phyloP scores from a whole-genome alignment of 2,329 filamentous ascomycete genomes.

The Gremmenia infestans region DNA sequence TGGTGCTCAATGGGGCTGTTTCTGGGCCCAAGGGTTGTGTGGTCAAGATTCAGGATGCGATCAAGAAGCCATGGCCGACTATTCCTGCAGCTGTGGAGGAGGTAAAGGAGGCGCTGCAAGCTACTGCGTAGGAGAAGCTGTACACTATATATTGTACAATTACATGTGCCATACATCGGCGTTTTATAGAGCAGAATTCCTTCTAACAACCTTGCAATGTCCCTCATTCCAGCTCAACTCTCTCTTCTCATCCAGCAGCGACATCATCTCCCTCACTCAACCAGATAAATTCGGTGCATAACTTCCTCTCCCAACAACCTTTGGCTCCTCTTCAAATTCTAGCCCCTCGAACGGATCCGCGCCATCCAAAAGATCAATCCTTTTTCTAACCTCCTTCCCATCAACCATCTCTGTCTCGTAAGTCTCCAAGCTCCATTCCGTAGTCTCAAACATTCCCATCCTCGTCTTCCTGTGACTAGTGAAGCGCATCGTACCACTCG shows the following conservation, averaged over 20 bases:
- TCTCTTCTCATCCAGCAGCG: neutral
- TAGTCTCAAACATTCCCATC: slow-evolving; percentile 69
- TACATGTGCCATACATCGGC: slow-evolving; percentile 25
- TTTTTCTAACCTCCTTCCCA: slow-evolving; percentile 40
- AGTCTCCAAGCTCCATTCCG: slow-evolving; percentile 80
- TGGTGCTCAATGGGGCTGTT: slow-evolving; percentile 82
- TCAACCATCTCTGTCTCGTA: slow-evolving; percentile 44
- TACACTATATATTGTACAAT: slow-evolving; percentile 27
- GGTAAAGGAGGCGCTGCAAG: slow-evolving; percentile 43
- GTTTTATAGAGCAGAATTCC: slow-evolving; percentile 23
- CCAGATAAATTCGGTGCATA: slow-evolving; percentile 30
- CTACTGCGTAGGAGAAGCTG: slow-evolving; percentile 28
- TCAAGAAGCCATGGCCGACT: slow-evolving; percentile 75
- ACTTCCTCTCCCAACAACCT: slow-evolving; percentile 35
- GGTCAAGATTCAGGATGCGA: slow-evolving; percentile 82
- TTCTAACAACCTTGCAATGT: slow-evolving; percentile 19
- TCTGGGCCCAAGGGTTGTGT: slow-evolving; percentile 83
- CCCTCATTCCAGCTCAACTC: too few relatives aligned
- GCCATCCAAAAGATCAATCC: slow-evolving; percentile 69
- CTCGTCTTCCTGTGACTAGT: slow-evolving; percentile 65
- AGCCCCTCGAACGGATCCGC: slow-evolving; percentile 62
- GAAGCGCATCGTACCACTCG: slow-evolving; percentile 72
- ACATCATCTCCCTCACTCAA: slow-evolving; percentile 12
- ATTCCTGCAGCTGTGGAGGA: slow-evolving; percentile 47
- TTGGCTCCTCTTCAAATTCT: slow-evolving; percentile 37